Evolutionary conservation across 1,284 basidiomycete species (phyloP), one percentile per base, ranked within the genome.

Genomic region (Inonotus obliquus): DNA sequence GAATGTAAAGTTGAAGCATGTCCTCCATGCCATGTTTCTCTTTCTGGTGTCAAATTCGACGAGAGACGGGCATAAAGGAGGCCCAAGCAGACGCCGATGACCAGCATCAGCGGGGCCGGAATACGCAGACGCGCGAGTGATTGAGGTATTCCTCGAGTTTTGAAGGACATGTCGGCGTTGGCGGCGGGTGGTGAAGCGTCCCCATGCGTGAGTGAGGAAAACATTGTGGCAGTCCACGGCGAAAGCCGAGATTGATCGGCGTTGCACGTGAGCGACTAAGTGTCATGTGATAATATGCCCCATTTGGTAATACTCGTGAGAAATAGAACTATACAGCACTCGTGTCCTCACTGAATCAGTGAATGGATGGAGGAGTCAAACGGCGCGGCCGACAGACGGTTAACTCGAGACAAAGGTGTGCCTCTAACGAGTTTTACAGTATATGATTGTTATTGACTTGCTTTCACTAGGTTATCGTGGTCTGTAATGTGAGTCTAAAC

Each of bases 1-100:
- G 59, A 61, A n/a, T 59, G 70, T 64, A 76, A 80, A 61, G 73
- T 70, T 51, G 82, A 80, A 2, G 80, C 74, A 67, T 79, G 79
- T 6, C 78, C 76, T 19, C 79, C 79, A 57, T 80, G 73, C 86
- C 86, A 89, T n/a, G 78, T 67, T 17, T 59, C 51, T 27, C 35
- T 54, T 37, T 61, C 57, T 25, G 45, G 17, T 17, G 38, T 53
- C 14, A 35, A 39, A 19, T 29, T 41, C 29, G 59, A 54, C 9
- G 59, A 61, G 9, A 64, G 49, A 27, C 59, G 60, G n/a, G 63
- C 59, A 37, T 57, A 57, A n/a, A 64, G 41, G 25, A 64, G 59
- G n/a, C 63, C 63, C 1, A 64, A 49, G 29, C 59, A 60, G 47
- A 64, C 29, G 27, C 63, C 63, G 19, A 64, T 61, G 27, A 61